Conservation (phyloP, 1,284 basidiomycete genomes). For the Singerocomus inundabilis region DNA sequence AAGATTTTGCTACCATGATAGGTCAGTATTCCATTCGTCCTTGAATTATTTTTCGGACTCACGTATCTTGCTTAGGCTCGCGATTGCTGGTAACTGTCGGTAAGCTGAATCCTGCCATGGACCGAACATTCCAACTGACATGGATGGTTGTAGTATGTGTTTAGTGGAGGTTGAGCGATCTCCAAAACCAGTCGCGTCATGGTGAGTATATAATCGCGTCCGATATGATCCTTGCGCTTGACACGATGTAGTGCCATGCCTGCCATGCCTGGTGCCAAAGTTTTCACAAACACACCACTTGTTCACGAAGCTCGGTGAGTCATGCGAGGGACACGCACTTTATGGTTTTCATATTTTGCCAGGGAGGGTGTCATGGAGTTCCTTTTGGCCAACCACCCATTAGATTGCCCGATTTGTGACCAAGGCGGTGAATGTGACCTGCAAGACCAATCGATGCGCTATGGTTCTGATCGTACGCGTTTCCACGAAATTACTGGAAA, state of each 20-base stretch:
- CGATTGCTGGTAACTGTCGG: slow-evolving; percentile 96
- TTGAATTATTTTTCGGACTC: slow-evolving; percentile 20
- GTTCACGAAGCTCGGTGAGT: slow-evolving; percentile 91
- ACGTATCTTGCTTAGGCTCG: slow-evolving; percentile 53
- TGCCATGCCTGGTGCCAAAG: slow-evolving; percentile 94
- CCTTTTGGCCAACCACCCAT: slow-evolving; percentile 93
- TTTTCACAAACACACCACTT: slow-evolving; percentile 93
- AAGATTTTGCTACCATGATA: slow-evolving; percentile 94
- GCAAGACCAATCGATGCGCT: slow-evolving; percentile 99
- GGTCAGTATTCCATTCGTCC: slow-evolving; percentile 40
- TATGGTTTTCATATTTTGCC: slow-evolving; percentile 18
- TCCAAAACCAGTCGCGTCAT: slow-evolving; percentile 89
- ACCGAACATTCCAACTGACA: slow-evolving; percentile 6
- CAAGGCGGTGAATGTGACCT: slow-evolving; percentile 98
- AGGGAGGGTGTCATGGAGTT: slow-evolving; percentile 99
- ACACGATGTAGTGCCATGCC: slow-evolving; percentile 80
- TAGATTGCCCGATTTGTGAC: slow-evolving; percentile 99
- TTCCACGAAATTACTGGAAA: slow-evolving; percentile 99
- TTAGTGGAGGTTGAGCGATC: slow-evolving; percentile 95
- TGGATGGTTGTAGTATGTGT: slow-evolving; percentile 71
- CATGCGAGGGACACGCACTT: background rate
- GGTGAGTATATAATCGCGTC: slow-evolving; percentile 48
- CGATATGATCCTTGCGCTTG: background rate
- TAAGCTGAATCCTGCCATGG: slow-evolving; percentile 37
- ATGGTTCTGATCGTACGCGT: slow-evolving; percentile 94